Conservation (phyloP, 306 rosid genomes). For the Argentina anserina region DNA sequence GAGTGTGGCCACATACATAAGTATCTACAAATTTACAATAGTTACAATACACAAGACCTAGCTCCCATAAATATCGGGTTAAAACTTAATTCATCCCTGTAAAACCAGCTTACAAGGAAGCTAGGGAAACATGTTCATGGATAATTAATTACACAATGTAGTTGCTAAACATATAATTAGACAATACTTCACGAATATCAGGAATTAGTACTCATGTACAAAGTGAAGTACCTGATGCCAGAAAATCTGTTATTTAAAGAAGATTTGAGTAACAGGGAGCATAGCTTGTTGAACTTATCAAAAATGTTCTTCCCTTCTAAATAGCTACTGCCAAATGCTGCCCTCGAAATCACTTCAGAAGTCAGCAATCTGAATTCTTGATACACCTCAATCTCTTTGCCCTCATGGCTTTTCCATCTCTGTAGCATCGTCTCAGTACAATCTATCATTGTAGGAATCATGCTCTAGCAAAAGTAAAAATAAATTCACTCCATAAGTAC, state of each 20-base stretch:
- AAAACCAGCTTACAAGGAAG: background rate
- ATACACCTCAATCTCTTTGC: constrained; percentile 30
- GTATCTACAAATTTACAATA: too few relatives aligned
- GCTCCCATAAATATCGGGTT: too few relatives aligned
- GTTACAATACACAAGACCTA: background rate
- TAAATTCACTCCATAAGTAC: background rate
- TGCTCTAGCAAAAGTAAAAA: constrained; percentile 3
- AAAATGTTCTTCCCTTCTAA: constrained; percentile 23
- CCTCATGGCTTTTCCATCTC: constrained; percentile 20
- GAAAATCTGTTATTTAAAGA: constrained; percentile 8
- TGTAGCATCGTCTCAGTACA: constrained; percentile 21
- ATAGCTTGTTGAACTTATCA: constrained; percentile 20
- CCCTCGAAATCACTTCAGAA: constrained; percentile 32
- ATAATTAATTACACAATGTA: background rate
- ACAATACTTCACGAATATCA: background rate
- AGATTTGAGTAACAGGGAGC: background rate
- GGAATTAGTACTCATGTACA: background rate
- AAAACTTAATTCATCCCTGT: background rate
- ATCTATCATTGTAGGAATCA: constrained; percentile 16
- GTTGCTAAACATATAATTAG: background rate
- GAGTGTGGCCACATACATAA: background rate
- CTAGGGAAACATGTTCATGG: background rate
- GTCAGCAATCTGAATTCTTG: constrained; percentile 27
- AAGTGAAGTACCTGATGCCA: constrained; percentile 16
- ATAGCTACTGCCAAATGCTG: constrained; percentile 27